Conservation (phyloP, 1,284 basidiomycete genomes). For the Apiotrichum gamsii region DNA sequence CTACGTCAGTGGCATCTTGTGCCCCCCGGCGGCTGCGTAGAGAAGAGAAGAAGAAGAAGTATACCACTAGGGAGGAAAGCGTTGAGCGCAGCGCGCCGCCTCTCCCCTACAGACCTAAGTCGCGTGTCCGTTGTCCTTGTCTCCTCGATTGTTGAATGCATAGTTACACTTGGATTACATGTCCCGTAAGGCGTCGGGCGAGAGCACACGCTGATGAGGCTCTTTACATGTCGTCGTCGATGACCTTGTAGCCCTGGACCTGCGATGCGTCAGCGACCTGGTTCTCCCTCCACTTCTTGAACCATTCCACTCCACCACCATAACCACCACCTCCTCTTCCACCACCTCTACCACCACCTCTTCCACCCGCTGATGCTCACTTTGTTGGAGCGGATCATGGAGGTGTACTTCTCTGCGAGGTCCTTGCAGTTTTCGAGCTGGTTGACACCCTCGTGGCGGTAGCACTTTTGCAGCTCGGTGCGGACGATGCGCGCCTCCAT, state of each 20-base stretch:
- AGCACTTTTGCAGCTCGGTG: conserved; percentile 86
- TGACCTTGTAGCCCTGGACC: conserved; percentile 56
- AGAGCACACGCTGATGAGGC: no score
- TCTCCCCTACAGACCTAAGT: no score
- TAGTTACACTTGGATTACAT: conserved; percentile 20
- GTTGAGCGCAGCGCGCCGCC: no score
- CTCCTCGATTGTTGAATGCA: conserved; percentile 18
- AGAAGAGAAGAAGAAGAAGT: no score
- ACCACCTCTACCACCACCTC: no score
- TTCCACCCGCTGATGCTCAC: no score
- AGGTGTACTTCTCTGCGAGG: conserved; percentile 74
- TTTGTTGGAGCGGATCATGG: conserved; percentile 76
- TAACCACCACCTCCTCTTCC: no score
- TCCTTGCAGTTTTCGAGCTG: conserved; percentile 83
- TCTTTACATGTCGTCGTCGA: conserved; percentile 52
- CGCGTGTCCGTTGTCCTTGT: no score
- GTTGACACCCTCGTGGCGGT: conserved; percentile 85
- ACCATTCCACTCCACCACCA: no score
- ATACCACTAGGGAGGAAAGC: no score
- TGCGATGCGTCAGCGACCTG: conserved; percentile 27
- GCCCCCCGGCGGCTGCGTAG: not conserved
- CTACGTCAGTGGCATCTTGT: conserved; percentile 69
- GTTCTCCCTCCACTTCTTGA: no score
- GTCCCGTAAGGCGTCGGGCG: no score
- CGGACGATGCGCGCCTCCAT: conserved; percentile 90